These are phyloP conservation scores for Moesziomyces aphidis DNA, from an alignment of 1,284 basidiomycete species.

Conservation along the genomic window DNA sequence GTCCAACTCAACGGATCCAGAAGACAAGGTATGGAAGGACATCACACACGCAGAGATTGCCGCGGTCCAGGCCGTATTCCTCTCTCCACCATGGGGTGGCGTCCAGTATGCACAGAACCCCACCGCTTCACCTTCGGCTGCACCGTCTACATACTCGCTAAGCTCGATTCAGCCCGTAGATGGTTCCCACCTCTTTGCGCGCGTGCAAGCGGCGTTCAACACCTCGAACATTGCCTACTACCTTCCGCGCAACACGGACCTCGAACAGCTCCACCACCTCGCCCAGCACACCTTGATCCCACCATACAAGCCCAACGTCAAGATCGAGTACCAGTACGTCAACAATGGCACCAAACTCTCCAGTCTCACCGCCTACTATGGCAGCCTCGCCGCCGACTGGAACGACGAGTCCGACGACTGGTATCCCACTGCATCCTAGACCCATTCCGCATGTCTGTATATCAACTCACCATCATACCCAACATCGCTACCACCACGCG, in stretches of 20 bases:
- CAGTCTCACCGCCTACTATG: slow-evolving; percentile 72
- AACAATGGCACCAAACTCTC: slow-evolving; percentile 77
- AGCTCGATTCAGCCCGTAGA: slow-evolving; percentile 78
- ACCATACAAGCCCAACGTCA: slow-evolving; percentile 70
- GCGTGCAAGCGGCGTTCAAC: slow-evolving; percentile 14
- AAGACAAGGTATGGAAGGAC: slow-evolving; percentile 24
- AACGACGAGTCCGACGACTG: slow-evolving; percentile 41
- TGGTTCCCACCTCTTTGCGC: slow-evolving; percentile 80
- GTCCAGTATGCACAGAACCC: slow-evolving; percentile 44
- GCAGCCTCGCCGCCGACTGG: slow-evolving; percentile 66
- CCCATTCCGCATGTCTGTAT: background rate
- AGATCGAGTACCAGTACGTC: slow-evolving; percentile 91
- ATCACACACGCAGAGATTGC: slow-evolving; percentile 15
- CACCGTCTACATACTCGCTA: slow-evolving; percentile 39
- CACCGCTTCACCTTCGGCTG: slow-evolving; percentile 2
- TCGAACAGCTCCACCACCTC: slow-evolving; percentile 79
- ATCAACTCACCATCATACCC: background rate
- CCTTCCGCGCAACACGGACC: slow-evolving; percentile 83
- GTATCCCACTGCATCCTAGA: slow-evolving; percentile 1
- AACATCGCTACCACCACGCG: background rate
- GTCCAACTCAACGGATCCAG: background rate
- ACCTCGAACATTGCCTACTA: slow-evolving; percentile 76
- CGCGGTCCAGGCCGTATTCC: slow-evolving; percentile 39
- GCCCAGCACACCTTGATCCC: slow-evolving; percentile 22
- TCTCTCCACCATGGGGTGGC: slow-evolving; percentile 65